Percentiles rank a stretch among this genome's conserved stretches.
Conservation (phyloP, 2,329 filamentous ascomycete genomes). For the Colletotrichum tropicicola region DNA sequence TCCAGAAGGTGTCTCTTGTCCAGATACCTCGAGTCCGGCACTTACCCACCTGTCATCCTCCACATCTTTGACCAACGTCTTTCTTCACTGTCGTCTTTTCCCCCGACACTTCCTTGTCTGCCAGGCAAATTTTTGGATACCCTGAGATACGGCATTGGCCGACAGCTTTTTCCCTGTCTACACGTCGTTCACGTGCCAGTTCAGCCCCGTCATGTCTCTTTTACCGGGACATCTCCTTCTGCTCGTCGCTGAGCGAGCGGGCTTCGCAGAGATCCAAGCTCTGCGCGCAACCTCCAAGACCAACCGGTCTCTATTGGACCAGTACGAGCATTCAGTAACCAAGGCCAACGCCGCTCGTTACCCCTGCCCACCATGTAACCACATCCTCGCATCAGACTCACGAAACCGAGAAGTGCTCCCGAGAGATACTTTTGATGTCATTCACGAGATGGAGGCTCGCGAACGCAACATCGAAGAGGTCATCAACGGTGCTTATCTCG, state of each 20-base stretch:
- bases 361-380: conserved; percentile 11
- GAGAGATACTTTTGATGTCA: conserved; percentile 11
- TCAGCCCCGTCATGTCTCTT: conserved; percentile 5
- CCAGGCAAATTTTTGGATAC: neutral
- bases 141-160: neutral
- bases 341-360: conserved; percentile 10
- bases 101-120: no score
- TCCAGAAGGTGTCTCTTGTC: no score
- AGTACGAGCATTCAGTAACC: conserved; percentile 27
- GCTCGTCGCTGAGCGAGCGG: conserved; percentile 16
- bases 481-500: conserved; percentile 14
- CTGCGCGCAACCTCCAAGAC: conserved; percentile 21
- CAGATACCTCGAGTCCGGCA: no score
- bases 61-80: no score
- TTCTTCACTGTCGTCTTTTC: no score
- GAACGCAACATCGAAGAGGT: conserved; percentile 22
- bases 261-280: conserved; percentile 19
- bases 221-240: conserved; percentile 21
- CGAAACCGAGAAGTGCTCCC: conserved; percentile 23
- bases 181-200: neutral
- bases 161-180: neutral
- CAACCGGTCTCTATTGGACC: conserved; percentile 23
- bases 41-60: no score
- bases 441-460: conserved; percentile 28
- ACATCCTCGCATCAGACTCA: conserved; percentile 27